Percentiles rank a stretch among this genome's conserved stretches.
These are phyloP conservation scores for Xylariaceae sp. DNA, from an alignment of 2,329 filamentous ascomycete genomes.

Conservation along the genomic window DNA sequence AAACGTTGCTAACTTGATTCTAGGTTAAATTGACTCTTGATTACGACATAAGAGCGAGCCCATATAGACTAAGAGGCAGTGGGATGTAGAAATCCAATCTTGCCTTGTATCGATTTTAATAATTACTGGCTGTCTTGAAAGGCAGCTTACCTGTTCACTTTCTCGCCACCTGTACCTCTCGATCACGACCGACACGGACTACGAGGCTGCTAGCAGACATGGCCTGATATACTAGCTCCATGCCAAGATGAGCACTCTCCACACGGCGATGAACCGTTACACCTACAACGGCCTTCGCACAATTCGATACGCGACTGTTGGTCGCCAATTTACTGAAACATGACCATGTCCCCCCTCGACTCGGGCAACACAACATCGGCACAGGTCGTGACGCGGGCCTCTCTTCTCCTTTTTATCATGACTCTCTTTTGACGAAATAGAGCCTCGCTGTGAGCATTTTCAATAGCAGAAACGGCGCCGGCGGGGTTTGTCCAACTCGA, in stretches of 20 bases:
- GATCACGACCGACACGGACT: constrained; percentile 12
- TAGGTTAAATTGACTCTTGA: constrained; percentile 25
- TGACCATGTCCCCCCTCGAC: constrained; percentile 1
- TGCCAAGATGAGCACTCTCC: no score
- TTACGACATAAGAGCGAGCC: constrained; percentile 25
- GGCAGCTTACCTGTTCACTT: constrained; percentile 14
- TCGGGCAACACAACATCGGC: constrained; percentile 9
- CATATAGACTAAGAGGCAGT: constrained; percentile 30
- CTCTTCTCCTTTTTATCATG: constrained; percentile 28
- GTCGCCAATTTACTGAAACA: not conserved
- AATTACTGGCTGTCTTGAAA: constrained; percentile 17
- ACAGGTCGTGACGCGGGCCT: constrained; percentile 25
- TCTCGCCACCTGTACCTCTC: constrained; percentile 17
- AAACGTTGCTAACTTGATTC: constrained; percentile 1
- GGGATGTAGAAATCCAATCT: constrained; percentile 24
- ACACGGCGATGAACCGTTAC: no score
- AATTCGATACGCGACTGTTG: no score
- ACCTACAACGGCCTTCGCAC: no score
- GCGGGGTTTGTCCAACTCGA: constrained; percentile 25
- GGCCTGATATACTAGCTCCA: not conserved
- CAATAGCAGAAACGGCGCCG: constrained; percentile 33
- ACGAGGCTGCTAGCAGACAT: not conserved
- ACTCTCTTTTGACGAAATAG: constrained; percentile 34
- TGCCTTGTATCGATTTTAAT: constrained; percentile 28
- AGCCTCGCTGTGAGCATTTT: constrained; percentile 32